Base-by-base conservation (phyloP, 352 stramenopile genomes). In the Pythium myriotylum region DNA sequence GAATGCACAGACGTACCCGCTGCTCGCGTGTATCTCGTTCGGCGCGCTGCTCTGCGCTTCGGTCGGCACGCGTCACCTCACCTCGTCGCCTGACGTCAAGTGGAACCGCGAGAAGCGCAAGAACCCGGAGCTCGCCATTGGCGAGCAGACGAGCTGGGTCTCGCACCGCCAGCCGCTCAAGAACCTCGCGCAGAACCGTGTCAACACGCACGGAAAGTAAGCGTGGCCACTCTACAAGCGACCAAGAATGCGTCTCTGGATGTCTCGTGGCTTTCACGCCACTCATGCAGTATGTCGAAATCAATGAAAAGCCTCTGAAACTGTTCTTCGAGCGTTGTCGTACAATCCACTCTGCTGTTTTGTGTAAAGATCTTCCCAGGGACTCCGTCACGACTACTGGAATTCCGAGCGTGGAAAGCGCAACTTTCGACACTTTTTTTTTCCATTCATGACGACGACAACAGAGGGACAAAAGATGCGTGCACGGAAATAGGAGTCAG, bases 101-200 rank as follows among this genome's bases (percentile, higher is more conserved):
- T 79, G 72, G 73, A 69, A 87, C 77, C 77, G 77, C 50, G 73
- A 83, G 40, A 54, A 72, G 60, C 77, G 77, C 73, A 87, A 81
- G 58, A 64, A 79, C 71, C 73, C 75, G 41, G 77, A 84, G 20
- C 68, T 81, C 50, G 65, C 70, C 45, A 67, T 67, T 35, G 67
- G 67, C 57, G 71, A 84, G 48, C 66, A 33, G 49, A 45, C 57
- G 1, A 64, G 70, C 26, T 86, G 77, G 77, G 77, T 71, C 61
- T 81, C 77, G 59, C 77, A 86, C 73, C 77, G 77, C 65, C 59
- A 66, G 29, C 57, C 53, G 37, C 63, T 87, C 59, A 79, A 77
- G 47, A 59, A 68, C 35, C 29, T 86, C 35, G 62, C 55, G 41
- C 39, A 68, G 41, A 86, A 86, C 61, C 62, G 70, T 2, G 73